Evolutionary conservation across 495 filamentous ascomycete species (phyloP).

Genomic region (Aspergillus cavernicola): DNA sequence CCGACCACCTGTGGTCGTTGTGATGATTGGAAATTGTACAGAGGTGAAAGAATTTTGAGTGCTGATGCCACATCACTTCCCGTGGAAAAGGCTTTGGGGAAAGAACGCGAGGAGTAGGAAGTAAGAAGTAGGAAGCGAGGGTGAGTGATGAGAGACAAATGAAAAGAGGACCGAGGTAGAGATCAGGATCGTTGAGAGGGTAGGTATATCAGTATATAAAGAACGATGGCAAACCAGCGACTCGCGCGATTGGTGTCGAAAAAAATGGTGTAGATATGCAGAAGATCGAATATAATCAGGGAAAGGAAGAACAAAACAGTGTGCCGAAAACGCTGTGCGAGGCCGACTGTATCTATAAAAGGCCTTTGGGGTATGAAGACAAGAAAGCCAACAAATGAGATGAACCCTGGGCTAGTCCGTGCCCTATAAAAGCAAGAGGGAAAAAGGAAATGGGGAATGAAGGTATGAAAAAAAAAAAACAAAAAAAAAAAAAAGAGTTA

Average conservation of each 20-base stretch:
- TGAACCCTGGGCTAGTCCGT: constrained; percentile 18
- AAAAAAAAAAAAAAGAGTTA: constrained; percentile 23
- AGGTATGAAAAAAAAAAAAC: constrained; percentile 16
- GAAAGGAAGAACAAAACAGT: constrained; percentile 23
- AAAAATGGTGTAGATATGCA: constrained; percentile 28
- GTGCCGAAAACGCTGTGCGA: constrained; percentile 34
- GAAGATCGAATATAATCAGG: constrained; percentile 17
- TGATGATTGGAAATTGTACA: constrained; percentile 21
- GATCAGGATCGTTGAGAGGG: constrained; percentile 14
- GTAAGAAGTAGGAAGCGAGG: constrained; percentile 6
- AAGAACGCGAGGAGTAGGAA: constrained; percentile 16
- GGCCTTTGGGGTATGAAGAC: constrained; percentile 43
- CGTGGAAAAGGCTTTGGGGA: constrained; percentile 5
- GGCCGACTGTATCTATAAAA: constrained; percentile 42
- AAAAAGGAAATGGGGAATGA: constrained; percentile 19
- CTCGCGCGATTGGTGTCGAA: constrained; percentile 39
- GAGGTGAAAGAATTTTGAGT: constrained; percentile 17
- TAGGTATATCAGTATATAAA: constrained; percentile 22
- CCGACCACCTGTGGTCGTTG: constrained; percentile 24
- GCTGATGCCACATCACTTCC: constrained; percentile 12
- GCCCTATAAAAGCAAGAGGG: constrained; percentile 19
- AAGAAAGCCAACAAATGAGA: constrained; percentile 25
- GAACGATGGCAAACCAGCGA: constrained; percentile 30
- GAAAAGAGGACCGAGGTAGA: constrained; percentile 22
- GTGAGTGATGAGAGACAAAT: constrained; percentile 27